Conservation (phyloP, 1,284 basidiomycete species). For the Takashimella tepidaria region DNA sequence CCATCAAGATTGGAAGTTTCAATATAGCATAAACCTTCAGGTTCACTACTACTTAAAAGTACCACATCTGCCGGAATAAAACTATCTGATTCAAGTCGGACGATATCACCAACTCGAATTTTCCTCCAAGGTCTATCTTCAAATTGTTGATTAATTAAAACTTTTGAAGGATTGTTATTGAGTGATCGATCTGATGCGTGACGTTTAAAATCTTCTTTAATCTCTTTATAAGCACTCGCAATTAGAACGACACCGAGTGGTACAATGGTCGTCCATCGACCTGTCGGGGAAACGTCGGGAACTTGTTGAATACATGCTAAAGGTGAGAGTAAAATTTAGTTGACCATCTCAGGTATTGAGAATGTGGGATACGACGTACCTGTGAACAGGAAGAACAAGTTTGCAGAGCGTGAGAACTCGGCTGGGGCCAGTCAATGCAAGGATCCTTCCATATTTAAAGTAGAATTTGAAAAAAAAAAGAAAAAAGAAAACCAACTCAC, state of each 20-base stretch:
- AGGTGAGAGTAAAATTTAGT: not conserved
- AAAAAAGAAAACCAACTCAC: slow-evolving; percentile 58
- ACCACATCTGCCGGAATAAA: slow-evolving; percentile 96
- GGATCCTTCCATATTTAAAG: not conserved
- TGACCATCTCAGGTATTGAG: no score
- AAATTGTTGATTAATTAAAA: slow-evolving; percentile 65
- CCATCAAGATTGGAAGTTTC: slow-evolving; percentile 97
- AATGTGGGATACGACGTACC: slow-evolving; percentile 22
- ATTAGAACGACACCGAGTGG: slow-evolving; percentile 85
- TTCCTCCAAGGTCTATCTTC: slow-evolving; percentile 78
- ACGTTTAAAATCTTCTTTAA: slow-evolving; percentile 94
- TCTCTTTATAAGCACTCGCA: slow-evolving; percentile 95
- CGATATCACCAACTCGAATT: slow-evolving; percentile 84
- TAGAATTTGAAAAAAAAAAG: no score
- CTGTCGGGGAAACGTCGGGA: slow-evolving; percentile 94
- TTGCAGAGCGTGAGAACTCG: slow-evolving; percentile 77
- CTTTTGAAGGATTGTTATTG: slow-evolving; percentile 76
- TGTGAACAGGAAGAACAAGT: slow-evolving; percentile 98
- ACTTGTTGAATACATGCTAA: slow-evolving; percentile 93
- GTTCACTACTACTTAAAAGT: slow-evolving; percentile 83
- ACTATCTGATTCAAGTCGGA: slow-evolving; percentile 84
- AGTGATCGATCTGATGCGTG: slow-evolving; percentile 92
- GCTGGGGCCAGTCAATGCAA: slow-evolving; percentile 26
- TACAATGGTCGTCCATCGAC: slow-evolving; percentile 89
- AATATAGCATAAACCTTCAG: slow-evolving; percentile 94